phyloP scores from a whole-genome alignment of 495 filamentous ascomycete species.

The Aspergillus affinis region DNA sequence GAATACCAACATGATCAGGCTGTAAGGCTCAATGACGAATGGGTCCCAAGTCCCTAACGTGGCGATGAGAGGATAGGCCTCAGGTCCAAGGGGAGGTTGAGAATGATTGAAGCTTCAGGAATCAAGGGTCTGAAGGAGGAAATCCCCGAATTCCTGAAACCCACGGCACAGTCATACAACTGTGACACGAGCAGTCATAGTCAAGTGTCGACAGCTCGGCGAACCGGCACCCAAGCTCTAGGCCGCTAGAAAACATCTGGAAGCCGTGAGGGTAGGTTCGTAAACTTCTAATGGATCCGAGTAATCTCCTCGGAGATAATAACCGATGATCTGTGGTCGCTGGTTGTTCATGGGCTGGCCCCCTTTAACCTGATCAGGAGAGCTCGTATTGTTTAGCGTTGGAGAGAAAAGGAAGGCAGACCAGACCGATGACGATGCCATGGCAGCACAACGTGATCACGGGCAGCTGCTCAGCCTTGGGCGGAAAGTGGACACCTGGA shows the following conservation, averaged over 20 bases:
- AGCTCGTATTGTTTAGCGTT: not conserved
- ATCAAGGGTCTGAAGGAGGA: no score
- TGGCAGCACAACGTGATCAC: no score
- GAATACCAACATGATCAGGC: no score
- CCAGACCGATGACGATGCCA: not conserved
- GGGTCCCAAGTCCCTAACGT: not conserved
- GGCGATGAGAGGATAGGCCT: not conserved
- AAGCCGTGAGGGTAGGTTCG: no score
- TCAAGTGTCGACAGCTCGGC: no score
- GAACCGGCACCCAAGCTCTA: not conserved
- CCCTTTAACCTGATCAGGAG: conserved; percentile 14
- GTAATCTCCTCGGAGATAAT: conserved; percentile 18
- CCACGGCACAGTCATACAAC: not conserved
- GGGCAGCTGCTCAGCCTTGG: not conserved
- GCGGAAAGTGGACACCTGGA: no score
- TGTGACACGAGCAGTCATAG: no score
- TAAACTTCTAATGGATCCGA: no score
- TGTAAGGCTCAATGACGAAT: not conserved
- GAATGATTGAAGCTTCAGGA: no score
- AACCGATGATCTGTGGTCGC: conserved; percentile 7
- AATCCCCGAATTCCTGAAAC: not conserved
- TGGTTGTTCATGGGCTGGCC: conserved; percentile 19
- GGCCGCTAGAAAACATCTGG: conserved; percentile 26
- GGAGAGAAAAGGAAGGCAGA: no score
- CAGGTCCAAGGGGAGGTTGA: no score